phyloP scores from a whole-genome alignment of 306 rosid genomes.

The Ormosia semicastrata region DNA sequence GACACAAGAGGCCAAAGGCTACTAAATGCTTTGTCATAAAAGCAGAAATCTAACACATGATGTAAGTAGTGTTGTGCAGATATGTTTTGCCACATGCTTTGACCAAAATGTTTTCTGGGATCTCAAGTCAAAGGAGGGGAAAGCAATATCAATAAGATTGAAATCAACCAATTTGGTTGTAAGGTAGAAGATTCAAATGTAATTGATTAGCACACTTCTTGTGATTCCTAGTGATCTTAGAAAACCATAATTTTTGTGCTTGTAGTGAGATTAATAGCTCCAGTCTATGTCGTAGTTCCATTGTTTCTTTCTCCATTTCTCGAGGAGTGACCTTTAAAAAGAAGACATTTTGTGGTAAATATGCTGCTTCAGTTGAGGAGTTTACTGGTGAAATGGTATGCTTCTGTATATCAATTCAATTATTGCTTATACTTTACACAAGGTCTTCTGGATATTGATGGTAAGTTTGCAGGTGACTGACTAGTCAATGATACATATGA shows the following conservation, averaged over 20 bases:
- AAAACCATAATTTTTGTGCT: neutral
- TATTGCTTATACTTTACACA: neutral
- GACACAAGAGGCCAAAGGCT: neutral
- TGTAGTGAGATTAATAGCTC: constrained; percentile 26
- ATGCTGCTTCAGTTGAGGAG: constrained; percentile 35
- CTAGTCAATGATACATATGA: neutral
- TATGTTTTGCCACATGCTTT: constrained; percentile 47
- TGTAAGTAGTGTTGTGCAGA: constrained; percentile 20
- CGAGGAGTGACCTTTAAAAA: constrained; percentile 23
- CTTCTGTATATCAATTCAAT: neutral
- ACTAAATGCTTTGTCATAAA: neutral
- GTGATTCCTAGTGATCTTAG: neutral
- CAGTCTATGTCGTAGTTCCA: constrained; percentile 4
- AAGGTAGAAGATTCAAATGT: constrained; percentile 22
- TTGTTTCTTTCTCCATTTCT: constrained; percentile 14
- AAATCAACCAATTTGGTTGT: constrained; percentile 23
- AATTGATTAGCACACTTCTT: neutral
- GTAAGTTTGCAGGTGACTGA: neutral
- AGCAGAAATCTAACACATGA: neutral
- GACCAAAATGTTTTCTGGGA: constrained; percentile 26
- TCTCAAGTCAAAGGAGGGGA: constrained; percentile 37
- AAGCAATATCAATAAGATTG: constrained; percentile 32
- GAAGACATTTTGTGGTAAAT: constrained; percentile 32
- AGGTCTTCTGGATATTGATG: neutral
- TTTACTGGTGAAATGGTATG: constrained; percentile 36